Conservation (phyloP, 257 asterid genomes). For the Ehretia macrophylla region DNA sequence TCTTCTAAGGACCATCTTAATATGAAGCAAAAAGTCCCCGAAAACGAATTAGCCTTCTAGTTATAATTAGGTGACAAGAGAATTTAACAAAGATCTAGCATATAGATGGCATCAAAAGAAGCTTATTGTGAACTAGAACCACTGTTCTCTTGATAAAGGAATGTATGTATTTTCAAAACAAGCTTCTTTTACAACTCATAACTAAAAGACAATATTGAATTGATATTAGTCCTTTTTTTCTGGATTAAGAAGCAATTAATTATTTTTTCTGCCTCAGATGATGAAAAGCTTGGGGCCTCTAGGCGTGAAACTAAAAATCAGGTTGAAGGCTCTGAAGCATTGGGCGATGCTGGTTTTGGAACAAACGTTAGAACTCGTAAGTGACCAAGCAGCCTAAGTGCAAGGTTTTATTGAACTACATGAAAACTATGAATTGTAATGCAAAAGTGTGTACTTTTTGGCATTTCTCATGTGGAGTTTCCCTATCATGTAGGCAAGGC, state of each 20-base stretch:
- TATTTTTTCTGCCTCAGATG: constrained; percentile 6
- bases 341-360: constrained; percentile 13
- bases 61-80: too few species aligned
- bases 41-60: not conserved
- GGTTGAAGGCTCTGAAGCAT: constrained; percentile 12
- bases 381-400: constrained; percentile 3
- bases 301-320: constrained; percentile 15
- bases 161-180: too few species aligned
- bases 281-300: constrained; percentile 3
- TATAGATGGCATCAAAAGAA: too few species aligned
- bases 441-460: constrained; percentile 1
- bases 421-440: not conserved
- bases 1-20: constrained; percentile 28
- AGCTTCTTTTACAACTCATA: not conserved
- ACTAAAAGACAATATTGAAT: not conserved
- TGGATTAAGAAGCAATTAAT: not conserved
- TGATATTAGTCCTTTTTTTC: not conserved
- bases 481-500: constrained; percentile 40
- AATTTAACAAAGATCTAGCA: not conserved
- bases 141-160: too few species aligned
- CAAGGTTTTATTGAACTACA: not conserved
- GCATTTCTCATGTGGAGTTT: not conserved
- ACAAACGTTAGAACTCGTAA: constrained; percentile 21
- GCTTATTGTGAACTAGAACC: too few species aligned
- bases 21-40: constrained; percentile 11